Evolutionary conservation across 768 basidiomycete species (phyloP).

Genomic region (Guyanaporus albipodus): DNA sequence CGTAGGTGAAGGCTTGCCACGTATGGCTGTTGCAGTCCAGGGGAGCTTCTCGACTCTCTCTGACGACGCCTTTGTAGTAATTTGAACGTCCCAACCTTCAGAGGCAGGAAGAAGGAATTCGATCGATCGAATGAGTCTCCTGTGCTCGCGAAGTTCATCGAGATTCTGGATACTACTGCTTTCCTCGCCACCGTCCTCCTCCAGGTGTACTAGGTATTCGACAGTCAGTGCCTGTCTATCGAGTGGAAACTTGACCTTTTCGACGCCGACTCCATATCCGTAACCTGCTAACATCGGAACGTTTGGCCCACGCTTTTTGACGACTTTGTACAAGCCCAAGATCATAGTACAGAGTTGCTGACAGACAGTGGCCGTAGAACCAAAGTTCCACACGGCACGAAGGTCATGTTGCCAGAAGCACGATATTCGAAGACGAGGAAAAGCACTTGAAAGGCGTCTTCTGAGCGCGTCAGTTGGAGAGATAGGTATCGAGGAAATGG

Average conservation of each 20-base stretch:
- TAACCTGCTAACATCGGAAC: slow-evolving; percentile 75
- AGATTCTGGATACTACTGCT: slow-evolving; percentile 39
- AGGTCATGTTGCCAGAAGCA: slow-evolving; percentile 97
- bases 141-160: slow-evolving; percentile 68
- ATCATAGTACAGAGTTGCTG: slow-evolving; percentile 88
- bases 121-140: slow-evolving; percentile 68
- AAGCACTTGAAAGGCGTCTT: slow-evolving; percentile 21
- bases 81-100: slow-evolving; percentile 85
- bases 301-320: slow-evolving; percentile 66
- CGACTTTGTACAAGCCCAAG: slow-evolving; percentile 76
- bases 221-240: slow-evolving; percentile 79
- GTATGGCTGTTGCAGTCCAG: slow-evolving; percentile 63
- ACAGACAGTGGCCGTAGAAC: slow-evolving; percentile 55
- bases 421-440: slow-evolving; percentile 64
- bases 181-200: slow-evolving; percentile 38
- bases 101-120: slow-evolving; percentile 75
- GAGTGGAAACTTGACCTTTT: slow-evolving; percentile 73
- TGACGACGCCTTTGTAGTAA: slow-evolving; percentile 70
- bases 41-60: slow-evolving; percentile 68
- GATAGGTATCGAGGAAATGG: slow-evolving; percentile 32
- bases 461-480: slow-evolving; percentile 37
- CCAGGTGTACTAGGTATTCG: slow-evolving; percentile 80
- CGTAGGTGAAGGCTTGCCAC: slow-evolving; percentile 35
- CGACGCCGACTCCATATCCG: slow-evolving; percentile 78
- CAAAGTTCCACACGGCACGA: slow-evolving; percentile 80